Percentiles rank a stretch among this genome's conserved stretches.
phyloP scores from a whole-genome alignment of 2,329 filamentous ascomycete species.

The Pezicula radicicola region DNA sequence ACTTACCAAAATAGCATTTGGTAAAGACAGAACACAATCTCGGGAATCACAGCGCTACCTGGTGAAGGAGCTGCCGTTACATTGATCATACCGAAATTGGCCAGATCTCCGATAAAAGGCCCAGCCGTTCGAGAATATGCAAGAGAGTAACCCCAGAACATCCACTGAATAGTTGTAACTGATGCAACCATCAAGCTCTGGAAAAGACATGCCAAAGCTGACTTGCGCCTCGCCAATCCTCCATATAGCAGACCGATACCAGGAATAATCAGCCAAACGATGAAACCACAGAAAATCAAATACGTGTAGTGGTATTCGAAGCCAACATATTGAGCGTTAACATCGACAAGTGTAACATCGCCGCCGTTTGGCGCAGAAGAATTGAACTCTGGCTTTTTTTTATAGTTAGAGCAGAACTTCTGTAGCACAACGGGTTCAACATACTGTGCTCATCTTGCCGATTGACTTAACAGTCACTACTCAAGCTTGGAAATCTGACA shows the following conservation, averaged over 20 bases:
- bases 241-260: constrained; percentile 64
- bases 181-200: constrained; percentile 57
- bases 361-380: constrained; percentile 45
- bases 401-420: no score
- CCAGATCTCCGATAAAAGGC: constrained; percentile 60
- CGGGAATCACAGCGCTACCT: constrained; percentile 53
- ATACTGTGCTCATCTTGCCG: not conserved
- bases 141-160: constrained; percentile 65
- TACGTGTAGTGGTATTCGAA: constrained; percentile 61
- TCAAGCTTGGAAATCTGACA: no score
- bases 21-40: constrained; percentile 65
- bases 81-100: constrained; percentile 59
- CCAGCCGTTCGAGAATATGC: constrained; percentile 58
- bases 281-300: constrained; percentile 53
- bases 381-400: constrained; percentile 18
- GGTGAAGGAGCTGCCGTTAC: constrained; percentile 58
- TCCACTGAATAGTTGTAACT: constrained; percentile 52
- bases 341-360: constrained; percentile 46
- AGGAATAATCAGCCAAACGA: constrained; percentile 66
- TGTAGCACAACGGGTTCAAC: not conserved
- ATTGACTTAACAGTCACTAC: no score
- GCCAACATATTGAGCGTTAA: constrained; percentile 52
- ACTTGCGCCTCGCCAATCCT: constrained; percentile 60
- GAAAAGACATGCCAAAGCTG: constrained; percentile 58
- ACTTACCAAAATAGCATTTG: constrained; percentile 57